phyloP scores from a whole-genome alignment of 2,329 filamentous ascomycete species.

The Alternaria panax region DNA sequence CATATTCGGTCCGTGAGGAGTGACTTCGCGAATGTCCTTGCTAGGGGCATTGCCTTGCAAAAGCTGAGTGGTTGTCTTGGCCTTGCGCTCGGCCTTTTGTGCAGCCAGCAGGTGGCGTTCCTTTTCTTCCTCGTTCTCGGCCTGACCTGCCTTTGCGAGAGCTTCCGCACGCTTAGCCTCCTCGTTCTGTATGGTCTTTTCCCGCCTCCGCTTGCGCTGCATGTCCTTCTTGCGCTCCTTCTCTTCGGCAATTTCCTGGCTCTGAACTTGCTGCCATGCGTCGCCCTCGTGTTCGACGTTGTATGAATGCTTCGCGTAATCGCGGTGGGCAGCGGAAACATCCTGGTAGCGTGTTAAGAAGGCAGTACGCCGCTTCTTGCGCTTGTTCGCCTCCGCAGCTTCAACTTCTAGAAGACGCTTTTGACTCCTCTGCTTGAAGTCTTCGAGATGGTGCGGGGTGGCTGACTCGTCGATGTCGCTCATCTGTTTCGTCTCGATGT shows the following conservation, averaged over 20 bases:
- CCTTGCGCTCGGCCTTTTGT: conserved; percentile 90
- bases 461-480: conserved; percentile 64
- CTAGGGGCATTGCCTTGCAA: conserved; percentile 79
- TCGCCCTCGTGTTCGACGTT: conserved; percentile 78
- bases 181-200: conserved; percentile 93
- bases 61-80: conserved; percentile 85
- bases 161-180: conserved; percentile 82
- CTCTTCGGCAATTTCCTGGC: conserved; percentile 88
- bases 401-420: conserved; percentile 76
- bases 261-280: conserved; percentile 85
- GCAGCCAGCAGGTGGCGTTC: conserved; percentile 83
- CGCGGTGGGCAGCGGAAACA: conserved; percentile 71
- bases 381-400: conserved; percentile 67
- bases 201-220: conserved; percentile 93
- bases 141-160: conserved; percentile 76
- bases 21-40: conserved; percentile 76
- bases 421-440: conserved; percentile 61
- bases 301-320: conserved; percentile 77
- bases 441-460: conserved; percentile 61
- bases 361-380: conserved; percentile 69
- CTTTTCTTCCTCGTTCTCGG: conserved; percentile 82
- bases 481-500: conserved; percentile 64
- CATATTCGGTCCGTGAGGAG: conserved; percentile 77
- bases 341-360: conserved; percentile 64
- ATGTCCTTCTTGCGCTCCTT: conserved; percentile 99